Evolutionary conservation across 2,329 filamentous ascomycete species (phyloP).

Genomic region (Polychaeton citri): DNA sequence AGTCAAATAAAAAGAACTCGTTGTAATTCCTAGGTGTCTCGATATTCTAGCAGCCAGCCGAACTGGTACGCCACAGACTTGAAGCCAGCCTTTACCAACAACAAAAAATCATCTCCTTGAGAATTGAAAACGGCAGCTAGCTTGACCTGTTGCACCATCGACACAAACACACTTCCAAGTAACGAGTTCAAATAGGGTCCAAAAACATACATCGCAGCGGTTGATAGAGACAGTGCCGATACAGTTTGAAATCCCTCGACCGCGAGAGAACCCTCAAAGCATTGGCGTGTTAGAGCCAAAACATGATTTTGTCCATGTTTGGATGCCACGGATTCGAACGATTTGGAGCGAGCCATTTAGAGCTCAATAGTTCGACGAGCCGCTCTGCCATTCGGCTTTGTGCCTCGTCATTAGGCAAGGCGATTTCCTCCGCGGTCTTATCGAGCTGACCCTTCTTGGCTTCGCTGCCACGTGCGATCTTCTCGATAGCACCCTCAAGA

Average conservation of each 20-base stretch:
- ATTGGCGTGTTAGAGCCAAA: slow-evolving; percentile 12
- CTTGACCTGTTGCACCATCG: slow-evolving; percentile 2
- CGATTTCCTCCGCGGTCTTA: slow-evolving; percentile 22
- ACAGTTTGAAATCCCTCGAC: slow-evolving; percentile 1
- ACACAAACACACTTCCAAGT: neutral
- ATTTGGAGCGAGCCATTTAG: slow-evolving; percentile 1
- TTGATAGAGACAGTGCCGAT: slow-evolving; percentile 4
- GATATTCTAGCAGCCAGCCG: neutral
- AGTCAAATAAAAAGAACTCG: no score
- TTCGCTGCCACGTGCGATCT: slow-evolving; percentile 37
- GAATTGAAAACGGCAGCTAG: slow-evolving; percentile 5
- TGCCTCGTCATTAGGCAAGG: slow-evolving; percentile 1
- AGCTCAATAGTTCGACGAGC: neutral
- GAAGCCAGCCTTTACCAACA: no score
- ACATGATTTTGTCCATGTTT: slow-evolving; percentile 14
- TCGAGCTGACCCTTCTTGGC: slow-evolving; percentile 40
- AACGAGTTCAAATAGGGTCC: no score
- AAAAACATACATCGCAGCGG: no score
- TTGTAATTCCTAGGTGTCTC: no score
- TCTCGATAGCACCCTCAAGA: no score
- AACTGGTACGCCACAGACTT: neutral
- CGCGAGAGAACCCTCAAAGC: neutral
- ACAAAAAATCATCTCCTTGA: neutral
- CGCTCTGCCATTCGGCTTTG: no score
- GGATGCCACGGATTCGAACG: slow-evolving; percentile 14